Base-by-base conservation (phyloP, 352 stramenopile genomes). In the Pythium pectinolyticum region DNA sequence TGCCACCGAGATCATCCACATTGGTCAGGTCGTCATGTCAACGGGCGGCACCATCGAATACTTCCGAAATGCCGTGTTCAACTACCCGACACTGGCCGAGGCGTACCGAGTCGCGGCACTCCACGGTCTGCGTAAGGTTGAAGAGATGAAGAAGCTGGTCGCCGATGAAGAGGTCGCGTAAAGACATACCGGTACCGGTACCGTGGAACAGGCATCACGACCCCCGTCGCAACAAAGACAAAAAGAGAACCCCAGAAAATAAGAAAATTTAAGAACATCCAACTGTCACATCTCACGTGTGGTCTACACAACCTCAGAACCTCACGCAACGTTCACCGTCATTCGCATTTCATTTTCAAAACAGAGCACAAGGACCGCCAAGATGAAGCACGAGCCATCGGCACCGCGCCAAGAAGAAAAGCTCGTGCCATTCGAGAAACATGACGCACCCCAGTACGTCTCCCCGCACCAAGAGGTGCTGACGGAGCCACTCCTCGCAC, bases 31-130 rank as follows among this genome's bases (percentile, higher is more conserved):
- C 24, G 85, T 90, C 25, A 94, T 94, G 82, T 88, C 85, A 15
- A 94, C 82, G 28, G 86, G 75, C 46, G 88, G 86, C 39, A 91
- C 82, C 20, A 74, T 97, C 48, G 84, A 95, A 48, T 96, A 96
- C 77, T 96, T 97, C 70, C 82, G 84, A 51, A 92, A 92, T 54
- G 86, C 89, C 24, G 89, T 97, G 60, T 96, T 97, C 72, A 97
- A 97, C 75, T 97, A 95, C 76, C 89, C 89, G 45, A 97, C 88
- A 27, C 73, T 97, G 51, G 88, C 88, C 14, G 89, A 97, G 70
- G 85, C 82, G 17, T 94, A 94, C 69, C 85, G 85, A 15, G 85
- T 94, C 27, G 85, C 85, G 45, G 85, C 85, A 20, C 70, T 92
- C 31, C 87, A 94, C 57, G 85, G 85, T 8, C 69, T 94, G 25